phyloP scores from a whole-genome alignment of 78 protist genomes.

The Monosiga brevicollis region DNA sequence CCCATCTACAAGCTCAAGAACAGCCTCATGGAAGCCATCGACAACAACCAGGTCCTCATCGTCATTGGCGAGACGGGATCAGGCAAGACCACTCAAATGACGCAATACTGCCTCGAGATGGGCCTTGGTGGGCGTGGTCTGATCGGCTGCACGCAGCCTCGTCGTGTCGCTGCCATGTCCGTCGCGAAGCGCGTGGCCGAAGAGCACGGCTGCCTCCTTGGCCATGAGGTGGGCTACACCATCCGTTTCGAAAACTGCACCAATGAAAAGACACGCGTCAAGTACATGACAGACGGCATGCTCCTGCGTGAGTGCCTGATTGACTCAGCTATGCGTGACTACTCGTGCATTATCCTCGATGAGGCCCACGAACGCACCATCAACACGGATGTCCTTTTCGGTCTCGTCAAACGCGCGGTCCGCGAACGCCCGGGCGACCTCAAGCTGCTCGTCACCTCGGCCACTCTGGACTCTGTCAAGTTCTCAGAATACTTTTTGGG shows the following conservation, averaged over 20 bases:
- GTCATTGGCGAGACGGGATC: slow-evolving; percentile 87
- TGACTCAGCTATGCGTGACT: slow-evolving; percentile 55
- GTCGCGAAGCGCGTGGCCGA: slow-evolving; percentile 98
- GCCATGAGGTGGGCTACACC: slow-evolving; percentile 92
- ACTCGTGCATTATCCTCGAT: slow-evolving; percentile 83
- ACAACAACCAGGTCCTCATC: slow-evolving; percentile 68
- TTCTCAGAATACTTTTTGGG: slow-evolving; percentile 83
- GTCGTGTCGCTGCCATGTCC: slow-evolving; percentile 98
- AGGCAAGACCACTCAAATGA: slow-evolving; percentile 91
- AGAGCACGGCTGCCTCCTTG: slow-evolving; percentile 94
- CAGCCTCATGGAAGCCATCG: slow-evolving; percentile 65
- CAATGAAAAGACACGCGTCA: slow-evolving; percentile 77
- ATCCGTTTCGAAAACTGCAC: slow-evolving; percentile 98
- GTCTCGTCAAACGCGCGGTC: slow-evolving; percentile 74
- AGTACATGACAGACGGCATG: slow-evolving; percentile 99
- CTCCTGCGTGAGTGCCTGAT: slow-evolving; percentile 92
- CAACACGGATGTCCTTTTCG: slow-evolving; percentile 97
- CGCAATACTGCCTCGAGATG: slow-evolving; percentile 78
- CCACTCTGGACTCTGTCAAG: slow-evolving; percentile 97
- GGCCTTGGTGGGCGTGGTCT: slow-evolving; percentile 49
- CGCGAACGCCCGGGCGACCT: slow-evolving; percentile 56
- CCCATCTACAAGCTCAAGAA: slow-evolving; percentile 72
- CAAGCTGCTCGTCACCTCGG: slow-evolving; percentile 94
- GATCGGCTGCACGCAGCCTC: slow-evolving; percentile 94
- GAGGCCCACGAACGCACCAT: slow-evolving; percentile 99